Evolutionary conservation across 139 green algal genomes (phyloP), one percentile per base, ranked within the genome.

Genomic region (Picochlorum sp.): DNA sequence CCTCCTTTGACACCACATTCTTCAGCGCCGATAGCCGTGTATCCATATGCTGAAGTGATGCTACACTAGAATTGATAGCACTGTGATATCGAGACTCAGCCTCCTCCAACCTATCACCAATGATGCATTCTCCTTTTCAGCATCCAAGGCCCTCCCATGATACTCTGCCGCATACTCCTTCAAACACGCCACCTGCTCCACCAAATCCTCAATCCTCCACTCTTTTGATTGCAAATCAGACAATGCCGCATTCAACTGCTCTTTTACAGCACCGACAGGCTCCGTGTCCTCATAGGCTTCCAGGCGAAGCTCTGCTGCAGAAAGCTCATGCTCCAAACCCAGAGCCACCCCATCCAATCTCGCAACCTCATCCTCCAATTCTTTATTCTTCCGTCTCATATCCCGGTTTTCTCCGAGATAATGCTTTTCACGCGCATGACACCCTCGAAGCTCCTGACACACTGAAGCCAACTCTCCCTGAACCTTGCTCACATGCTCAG

Each of bases 251-350:
- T 34, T 26, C 11, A 28, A 16, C 11, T 26, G 20, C 10, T 41
- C 15, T 6, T 34, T 32, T 4, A 24, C 60, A 4, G 20, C 13
- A 6, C 49, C 59, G 2, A 38, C 37, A 34, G 63, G 32, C 21
- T 51, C 30, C 45, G 28, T 51, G 1, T 30, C 38, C 4, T 11
- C 4, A 6, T 37, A n/a, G 3, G 4, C n/a, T 18, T 50, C 51
- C 41, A 71, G 24, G 14, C 34, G 1, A 13, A 59, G 38, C 57
- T 76, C 69, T 15, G 63, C 45, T 5, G 56, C 45, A 21, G 63
- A 68, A 52, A 76, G 45, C 63, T 71, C 51, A 49, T 54, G 26
- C 37, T 76, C 70, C 20, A 76, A 45, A n/a, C 51, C 70, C 49
- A 76, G 49, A 2, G 18, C 24, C 6, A 34, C 59, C 6, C 14